phyloP scores from a whole-genome alignment of 306 rosid species.

The Quercus cerris region DNA sequence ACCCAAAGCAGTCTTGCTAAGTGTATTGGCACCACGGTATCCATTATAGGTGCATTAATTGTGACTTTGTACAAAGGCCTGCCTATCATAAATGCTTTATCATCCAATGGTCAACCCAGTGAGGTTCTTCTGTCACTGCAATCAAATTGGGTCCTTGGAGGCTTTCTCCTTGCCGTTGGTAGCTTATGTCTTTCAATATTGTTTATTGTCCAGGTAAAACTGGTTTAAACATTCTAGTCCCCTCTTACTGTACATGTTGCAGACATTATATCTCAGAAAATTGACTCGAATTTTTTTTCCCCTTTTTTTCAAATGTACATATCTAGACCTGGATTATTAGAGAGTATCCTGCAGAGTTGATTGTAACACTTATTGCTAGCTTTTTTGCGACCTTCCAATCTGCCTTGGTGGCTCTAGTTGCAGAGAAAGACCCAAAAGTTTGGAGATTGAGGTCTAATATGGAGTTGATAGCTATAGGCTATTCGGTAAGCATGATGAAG shows the following conservation, averaged over 20 bases:
- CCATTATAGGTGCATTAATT: conserved; percentile 43
- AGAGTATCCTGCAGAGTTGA: conserved; percentile 38
- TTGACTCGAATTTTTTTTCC: neutral
- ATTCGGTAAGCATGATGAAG: conserved; percentile 26
- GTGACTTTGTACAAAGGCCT: conserved; percentile 47
- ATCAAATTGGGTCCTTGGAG: conserved; percentile 43
- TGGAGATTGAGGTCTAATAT: conserved; percentile 21
- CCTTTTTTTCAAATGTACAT: neutral
- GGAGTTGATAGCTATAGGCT: conserved; percentile 28
- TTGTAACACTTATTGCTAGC: conserved; percentile 24
- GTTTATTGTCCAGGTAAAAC: conserved; percentile 33
- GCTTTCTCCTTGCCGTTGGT: conserved; percentile 29
- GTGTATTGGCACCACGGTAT: conserved; percentile 38
- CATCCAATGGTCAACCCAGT: neutral
- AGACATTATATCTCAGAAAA: neutral
- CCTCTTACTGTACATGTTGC: too few species aligned
- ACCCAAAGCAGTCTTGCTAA: conserved; percentile 36
- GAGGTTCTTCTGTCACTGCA: neutral
- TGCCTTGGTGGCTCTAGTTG: conserved; percentile 27
- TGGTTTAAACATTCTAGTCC: neutral
- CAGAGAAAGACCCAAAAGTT: conserved; percentile 23
- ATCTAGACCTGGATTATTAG: conserved; percentile 33
- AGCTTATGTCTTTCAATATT: conserved; percentile 28
- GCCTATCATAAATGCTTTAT: conserved; percentile 6
- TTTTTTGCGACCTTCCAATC: conserved; percentile 21